Conservation (phyloP, 305 asterid species). For the Fraxinus paxiana region DNA sequence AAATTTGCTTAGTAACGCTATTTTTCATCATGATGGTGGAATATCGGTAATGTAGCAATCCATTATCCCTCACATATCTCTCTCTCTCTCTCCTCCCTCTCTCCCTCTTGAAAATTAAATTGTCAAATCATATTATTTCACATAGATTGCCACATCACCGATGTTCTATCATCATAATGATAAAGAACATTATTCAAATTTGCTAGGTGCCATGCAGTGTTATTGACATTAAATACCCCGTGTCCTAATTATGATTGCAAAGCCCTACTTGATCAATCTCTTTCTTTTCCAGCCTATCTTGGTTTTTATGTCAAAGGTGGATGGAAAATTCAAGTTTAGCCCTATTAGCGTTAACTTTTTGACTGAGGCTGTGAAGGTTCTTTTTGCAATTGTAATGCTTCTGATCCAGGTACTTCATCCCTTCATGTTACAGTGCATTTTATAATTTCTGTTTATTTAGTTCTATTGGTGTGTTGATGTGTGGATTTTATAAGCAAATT, state of each 20-base stretch:
- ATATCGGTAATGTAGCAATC: too few relatives aligned
- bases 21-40: too few relatives aligned
- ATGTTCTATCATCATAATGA: too few relatives aligned
- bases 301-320: conserved; percentile 88
- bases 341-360: conserved; percentile 86
- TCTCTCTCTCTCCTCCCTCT: too few relatives aligned
- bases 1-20: not conserved
- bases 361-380: conserved; percentile 69
- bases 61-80: too few relatives aligned
- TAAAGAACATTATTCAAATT: too few relatives aligned
- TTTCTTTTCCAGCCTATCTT: conserved; percentile 68
- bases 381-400: conserved; percentile 85
- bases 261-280: conserved; percentile 17
- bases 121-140: too few relatives aligned
- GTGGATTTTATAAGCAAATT: not conserved
- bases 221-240: not conserved
- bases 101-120: too few relatives aligned
- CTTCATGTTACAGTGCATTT: not conserved
- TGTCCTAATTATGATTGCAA: conserved; percentile 15
- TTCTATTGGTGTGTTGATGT: not conserved
- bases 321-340: conserved; percentile 77
- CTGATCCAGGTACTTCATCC: conserved; percentile 64
- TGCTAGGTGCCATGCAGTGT: conserved; percentile 11
- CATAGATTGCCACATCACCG: too few relatives aligned
- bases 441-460: conserved; percentile 3